phyloP scores from a whole-genome alignment of 768 basidiomycete species.

The Botryobasidium botryosum region DNA sequence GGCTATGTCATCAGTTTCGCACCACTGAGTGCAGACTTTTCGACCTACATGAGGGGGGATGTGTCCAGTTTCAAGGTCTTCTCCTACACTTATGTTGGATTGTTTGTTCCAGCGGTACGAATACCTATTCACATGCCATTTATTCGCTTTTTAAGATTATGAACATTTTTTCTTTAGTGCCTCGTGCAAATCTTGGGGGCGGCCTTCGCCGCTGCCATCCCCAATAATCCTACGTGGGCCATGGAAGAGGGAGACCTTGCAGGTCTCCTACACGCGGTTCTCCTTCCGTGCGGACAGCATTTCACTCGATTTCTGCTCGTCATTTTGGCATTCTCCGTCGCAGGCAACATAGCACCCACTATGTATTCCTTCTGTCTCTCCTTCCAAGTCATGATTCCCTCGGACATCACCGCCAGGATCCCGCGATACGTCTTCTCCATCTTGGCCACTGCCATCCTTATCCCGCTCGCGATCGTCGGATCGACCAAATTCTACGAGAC shows the following conservation, averaged over 20 bases:
- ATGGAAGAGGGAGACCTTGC: background rate
- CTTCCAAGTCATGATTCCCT: slow-evolving; percentile 51
- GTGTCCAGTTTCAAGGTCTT: slow-evolving; percentile 51
- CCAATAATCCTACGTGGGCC: slow-evolving; percentile 26
- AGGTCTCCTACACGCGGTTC: background rate
- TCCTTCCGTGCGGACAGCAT: slow-evolving; percentile 35
- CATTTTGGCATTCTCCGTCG: slow-evolving; percentile 53
- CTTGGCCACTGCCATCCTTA: slow-evolving; percentile 27
- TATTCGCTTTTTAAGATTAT: background rate
- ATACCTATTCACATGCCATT: background rate
- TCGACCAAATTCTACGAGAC: slow-evolving; percentile 45
- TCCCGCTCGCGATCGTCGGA: slow-evolving; percentile 56
- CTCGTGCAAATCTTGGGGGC: slow-evolving; percentile 44
- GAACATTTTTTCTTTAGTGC: slow-evolving; percentile 15
- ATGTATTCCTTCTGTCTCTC: slow-evolving; percentile 68
- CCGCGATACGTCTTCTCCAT: slow-evolving; percentile 56
- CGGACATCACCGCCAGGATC: slow-evolving; percentile 38
- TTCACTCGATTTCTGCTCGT: slow-evolving; percentile 61
- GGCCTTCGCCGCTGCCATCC: slow-evolving; percentile 41
- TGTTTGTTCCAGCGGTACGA: slow-evolving; percentile 42
- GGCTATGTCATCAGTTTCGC: slow-evolving; percentile 56
- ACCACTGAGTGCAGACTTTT: slow-evolving; percentile 52
- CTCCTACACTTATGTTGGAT: slow-evolving; percentile 44
- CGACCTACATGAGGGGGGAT: slow-evolving; percentile 43
- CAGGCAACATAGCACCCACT: slow-evolving; percentile 65